Percentiles rank a stretch among this genome's conserved stretches.
Conservation (phyloP, 2,329 filamentous ascomycete species). For the Emmonsiellopsis sp. region DNA sequence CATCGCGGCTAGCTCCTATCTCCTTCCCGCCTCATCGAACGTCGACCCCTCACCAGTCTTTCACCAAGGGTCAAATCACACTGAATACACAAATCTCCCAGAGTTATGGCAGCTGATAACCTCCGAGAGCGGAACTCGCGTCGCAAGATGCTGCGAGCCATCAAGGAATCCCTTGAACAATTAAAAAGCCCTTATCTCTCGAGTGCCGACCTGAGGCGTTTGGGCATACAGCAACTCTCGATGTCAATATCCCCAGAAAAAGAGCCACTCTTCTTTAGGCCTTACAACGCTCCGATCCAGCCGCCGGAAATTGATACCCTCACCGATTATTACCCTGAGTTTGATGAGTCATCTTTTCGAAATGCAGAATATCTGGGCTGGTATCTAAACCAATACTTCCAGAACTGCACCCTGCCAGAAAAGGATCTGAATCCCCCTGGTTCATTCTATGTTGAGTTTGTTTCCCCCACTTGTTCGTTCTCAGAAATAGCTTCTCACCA, state of each 20-base stretch:
- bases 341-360: constrained; percentile 1
- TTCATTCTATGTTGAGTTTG: constrained; percentile 17
- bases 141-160: constrained; percentile 2
- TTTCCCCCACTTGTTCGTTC: neutral
- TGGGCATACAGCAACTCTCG: neutral
- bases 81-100: constrained; percentile 1
- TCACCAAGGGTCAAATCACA: constrained; percentile 1
- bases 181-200: constrained; percentile 1
- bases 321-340: constrained; percentile 1
- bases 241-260: neutral
- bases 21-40: neutral
- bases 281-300: constrained; percentile 1
- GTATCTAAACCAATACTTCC: constrained; percentile 4
- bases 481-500: constrained; percentile 1
- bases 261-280: constrained; percentile 1
- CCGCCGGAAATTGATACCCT: constrained; percentile 2
- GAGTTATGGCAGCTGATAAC: constrained; percentile 1
- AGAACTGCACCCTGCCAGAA: constrained; percentile 2
- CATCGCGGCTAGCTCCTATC: neutral
- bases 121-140: neutral
- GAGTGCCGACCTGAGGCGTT: neutral
- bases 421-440: neutral
- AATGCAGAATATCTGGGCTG: constrained; percentile 1
- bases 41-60: neutral
- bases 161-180: constrained; percentile 1